Evolutionary conservation across 2,329 filamentous ascomycete species (phyloP).

Genomic region (Exophiala calicioides): DNA sequence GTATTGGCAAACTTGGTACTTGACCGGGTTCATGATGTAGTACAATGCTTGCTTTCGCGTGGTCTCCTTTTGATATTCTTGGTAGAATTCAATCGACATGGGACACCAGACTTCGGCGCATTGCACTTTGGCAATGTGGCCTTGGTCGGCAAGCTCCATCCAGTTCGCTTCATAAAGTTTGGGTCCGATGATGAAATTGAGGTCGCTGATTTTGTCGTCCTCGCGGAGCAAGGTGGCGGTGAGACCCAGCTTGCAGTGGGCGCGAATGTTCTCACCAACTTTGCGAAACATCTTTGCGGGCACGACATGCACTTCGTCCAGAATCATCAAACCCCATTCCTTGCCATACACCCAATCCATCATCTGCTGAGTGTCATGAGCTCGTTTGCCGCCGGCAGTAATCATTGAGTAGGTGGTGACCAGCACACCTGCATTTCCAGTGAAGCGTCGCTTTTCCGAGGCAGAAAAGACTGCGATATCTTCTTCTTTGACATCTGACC

Average conservation of each 20-base stretch:
- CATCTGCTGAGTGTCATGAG: conserved; percentile 93
- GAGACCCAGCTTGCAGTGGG: conserved; percentile 90
- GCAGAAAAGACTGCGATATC: conserved; percentile 95
- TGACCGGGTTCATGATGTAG: conserved; percentile 96
- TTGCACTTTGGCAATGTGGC: conserved; percentile 94
- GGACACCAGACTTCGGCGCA: conserved; percentile 99
- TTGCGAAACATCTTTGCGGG: conserved; percentile 95
- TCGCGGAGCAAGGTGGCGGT: conserved; percentile 93
- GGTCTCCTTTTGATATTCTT: conserved; percentile 78
- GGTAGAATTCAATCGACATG: conserved; percentile 98
- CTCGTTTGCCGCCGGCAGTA: conserved; percentile 75
- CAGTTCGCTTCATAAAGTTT: conserved; percentile 99
- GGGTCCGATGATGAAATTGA: conserved; percentile 96
- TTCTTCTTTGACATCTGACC: conserved; percentile 95
- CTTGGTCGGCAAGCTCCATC: conserved; percentile 97
- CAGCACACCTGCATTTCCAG: conserved; percentile 89
- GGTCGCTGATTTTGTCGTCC: conserved; percentile 95
- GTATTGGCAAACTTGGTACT: conserved; percentile 96
- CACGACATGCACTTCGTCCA: conserved; percentile 97
- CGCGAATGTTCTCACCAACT: conserved; percentile 89
- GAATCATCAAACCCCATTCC: conserved; percentile 96
- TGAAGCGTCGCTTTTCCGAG: conserved; percentile 83
- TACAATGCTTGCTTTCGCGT: conserved; percentile 68
- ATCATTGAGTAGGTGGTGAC: conserved; percentile 99
- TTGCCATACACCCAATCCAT: conserved; percentile 88